A percentile compares a stretch with the other conserved stretches of the same genome.
These are phyloP conservation scores for Xylaria bambusicola DNA, from an alignment of 495 filamentous ascomycete genomes.

Conservation along the genomic window DNA sequence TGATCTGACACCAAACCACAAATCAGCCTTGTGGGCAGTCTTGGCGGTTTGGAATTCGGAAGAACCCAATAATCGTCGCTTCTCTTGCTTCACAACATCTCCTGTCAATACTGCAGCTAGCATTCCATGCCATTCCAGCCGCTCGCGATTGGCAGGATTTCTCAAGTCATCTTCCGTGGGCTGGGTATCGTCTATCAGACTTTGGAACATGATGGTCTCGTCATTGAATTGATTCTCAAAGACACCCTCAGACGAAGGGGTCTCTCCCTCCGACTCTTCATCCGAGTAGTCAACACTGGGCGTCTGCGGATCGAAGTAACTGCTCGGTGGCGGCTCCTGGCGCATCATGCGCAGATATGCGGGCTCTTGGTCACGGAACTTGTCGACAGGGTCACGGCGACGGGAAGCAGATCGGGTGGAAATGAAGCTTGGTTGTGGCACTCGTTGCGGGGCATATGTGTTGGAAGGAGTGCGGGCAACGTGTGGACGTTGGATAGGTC, in stretches of 20 bases:
- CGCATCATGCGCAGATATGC: constrained; percentile 52
- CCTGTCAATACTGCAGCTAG: constrained; percentile 91
- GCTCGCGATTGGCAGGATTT: constrained; percentile 84
- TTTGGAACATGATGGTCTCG: constrained; percentile 84
- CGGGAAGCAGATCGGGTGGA: constrained; percentile 69
- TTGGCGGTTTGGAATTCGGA: constrained; percentile 72
- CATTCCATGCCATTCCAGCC: constrained; percentile 98
- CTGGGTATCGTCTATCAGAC: constrained; percentile 81
- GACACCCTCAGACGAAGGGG: constrained; percentile 79
- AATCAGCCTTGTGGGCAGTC: constrained; percentile 71
- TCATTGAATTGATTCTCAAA: constrained; percentile 86
- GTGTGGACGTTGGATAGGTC: constrained; percentile 29
- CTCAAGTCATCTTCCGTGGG: constrained; percentile 86
- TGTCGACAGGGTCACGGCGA: constrained; percentile 79
- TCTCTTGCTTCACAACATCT: constrained; percentile 96
- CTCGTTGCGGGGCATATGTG: constrained; percentile 51
- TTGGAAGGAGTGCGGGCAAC: constrained; percentile 48
- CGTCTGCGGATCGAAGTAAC: constrained; percentile 76
- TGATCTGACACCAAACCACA: constrained; percentile 87
- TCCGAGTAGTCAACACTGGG: constrained; percentile 67
- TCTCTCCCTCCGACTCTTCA: constrained; percentile 82
- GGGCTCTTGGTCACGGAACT: constrained; percentile 51
- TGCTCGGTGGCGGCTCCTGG: constrained; percentile 62
- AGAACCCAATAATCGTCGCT: constrained; percentile 86
- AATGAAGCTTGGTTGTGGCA: constrained; percentile 38